phyloP scores from a whole-genome alignment of 2,329 filamentous ascomycete genomes.

The Aspergillus pseudoglaucus region DNA sequence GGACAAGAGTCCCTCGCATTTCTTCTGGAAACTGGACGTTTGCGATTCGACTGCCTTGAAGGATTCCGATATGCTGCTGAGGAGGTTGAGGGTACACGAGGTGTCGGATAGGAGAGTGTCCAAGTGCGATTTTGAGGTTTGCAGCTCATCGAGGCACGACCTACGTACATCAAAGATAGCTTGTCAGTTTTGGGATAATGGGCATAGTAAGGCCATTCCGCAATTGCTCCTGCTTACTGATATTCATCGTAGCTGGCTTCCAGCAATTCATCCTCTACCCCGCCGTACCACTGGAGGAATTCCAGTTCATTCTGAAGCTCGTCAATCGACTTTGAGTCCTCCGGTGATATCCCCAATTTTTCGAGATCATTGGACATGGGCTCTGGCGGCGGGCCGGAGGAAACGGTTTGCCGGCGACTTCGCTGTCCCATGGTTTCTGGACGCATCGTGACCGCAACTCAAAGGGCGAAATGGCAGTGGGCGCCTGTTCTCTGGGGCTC shows the following conservation, averaged over 20 bases:
- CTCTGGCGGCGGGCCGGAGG: conserved; percentile 27
- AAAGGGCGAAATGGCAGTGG: not conserved
- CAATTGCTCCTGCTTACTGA: conserved; percentile 47
- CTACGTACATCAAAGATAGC: conserved; percentile 33
- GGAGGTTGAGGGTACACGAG: conserved; percentile 64
- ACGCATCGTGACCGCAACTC: conserved; percentile 16
- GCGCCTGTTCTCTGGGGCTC: not conserved
- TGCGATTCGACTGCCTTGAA: conserved; percentile 84
- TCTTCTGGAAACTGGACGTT: conserved; percentile 85
- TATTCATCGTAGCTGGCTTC: conserved; percentile 82
- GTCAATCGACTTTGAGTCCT: conserved; percentile 16
- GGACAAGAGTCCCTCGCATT: conserved; percentile 78
- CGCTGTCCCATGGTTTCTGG: conserved; percentile 26
- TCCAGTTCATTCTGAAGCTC: conserved; percentile 53
- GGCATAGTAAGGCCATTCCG: not conserved
- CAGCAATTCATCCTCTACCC: conserved; percentile 61
- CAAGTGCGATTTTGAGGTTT: conserved; percentile 74
- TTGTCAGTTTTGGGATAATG: too few species aligned
- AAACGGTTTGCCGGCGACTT: conserved; percentile 32
- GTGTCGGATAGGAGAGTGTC: conserved; percentile 72
- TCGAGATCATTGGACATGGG: conserved; percentile 17
- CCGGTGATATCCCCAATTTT: conserved; percentile 9
- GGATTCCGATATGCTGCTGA: conserved; percentile 73
- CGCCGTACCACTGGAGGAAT: conserved; percentile 53
- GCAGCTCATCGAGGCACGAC: conserved; percentile 73